Evolutionary conservation across 345 rosid species (phyloP).

Genomic region (Pugionium dolabratum): DNA sequence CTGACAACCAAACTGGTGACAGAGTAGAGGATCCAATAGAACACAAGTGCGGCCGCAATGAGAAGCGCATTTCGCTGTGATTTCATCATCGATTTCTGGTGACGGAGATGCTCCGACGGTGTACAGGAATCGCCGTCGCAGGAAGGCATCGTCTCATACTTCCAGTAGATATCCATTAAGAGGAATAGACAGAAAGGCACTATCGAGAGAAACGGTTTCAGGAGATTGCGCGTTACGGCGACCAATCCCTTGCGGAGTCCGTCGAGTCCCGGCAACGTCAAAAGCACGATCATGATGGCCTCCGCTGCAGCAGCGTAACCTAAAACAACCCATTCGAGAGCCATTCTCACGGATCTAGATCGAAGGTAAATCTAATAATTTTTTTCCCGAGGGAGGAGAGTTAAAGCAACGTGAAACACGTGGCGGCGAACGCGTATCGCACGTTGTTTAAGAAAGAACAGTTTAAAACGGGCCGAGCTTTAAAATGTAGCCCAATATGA

Average conservation of each 20-base stretch:
- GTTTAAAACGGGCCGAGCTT: constrained; percentile 9
- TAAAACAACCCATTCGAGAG: constrained; percentile 91
- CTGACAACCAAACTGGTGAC: constrained; percentile 65
- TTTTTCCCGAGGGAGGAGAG: not conserved
- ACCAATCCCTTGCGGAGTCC: constrained; percentile 68
- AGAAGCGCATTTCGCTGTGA: constrained; percentile 85
- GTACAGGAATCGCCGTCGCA: constrained; percentile 76
- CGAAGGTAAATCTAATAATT: not conserved
- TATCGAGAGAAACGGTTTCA: constrained; percentile 85
- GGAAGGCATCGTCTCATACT: constrained; percentile 77
- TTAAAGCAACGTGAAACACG: constrained; percentile 30
- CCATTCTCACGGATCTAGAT: constrained; percentile 49
- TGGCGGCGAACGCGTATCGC: constrained; percentile 21
- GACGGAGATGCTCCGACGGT: constrained; percentile 80
- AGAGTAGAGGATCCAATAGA: constrained; percentile 84
- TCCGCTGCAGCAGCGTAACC: constrained; percentile 90
- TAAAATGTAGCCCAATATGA: not conserved
- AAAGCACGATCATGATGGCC: constrained; percentile 81
- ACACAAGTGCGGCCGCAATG: constrained; percentile 68
- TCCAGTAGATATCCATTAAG: constrained; percentile 90
- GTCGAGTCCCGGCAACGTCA: constrained; percentile 84
- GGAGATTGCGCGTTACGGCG: constrained; percentile 82
- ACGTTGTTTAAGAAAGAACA: constrained; percentile 7
- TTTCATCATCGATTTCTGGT: constrained; percentile 91
- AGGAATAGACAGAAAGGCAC: constrained; percentile 87